Percentiles rank a stretch among this genome's conserved stretches.
These are phyloP conservation scores for Physcomitrellopsis africana DNA, from an alignment of 225 moss, liverwort and hornwort species.

Conservation along the genomic window DNA sequence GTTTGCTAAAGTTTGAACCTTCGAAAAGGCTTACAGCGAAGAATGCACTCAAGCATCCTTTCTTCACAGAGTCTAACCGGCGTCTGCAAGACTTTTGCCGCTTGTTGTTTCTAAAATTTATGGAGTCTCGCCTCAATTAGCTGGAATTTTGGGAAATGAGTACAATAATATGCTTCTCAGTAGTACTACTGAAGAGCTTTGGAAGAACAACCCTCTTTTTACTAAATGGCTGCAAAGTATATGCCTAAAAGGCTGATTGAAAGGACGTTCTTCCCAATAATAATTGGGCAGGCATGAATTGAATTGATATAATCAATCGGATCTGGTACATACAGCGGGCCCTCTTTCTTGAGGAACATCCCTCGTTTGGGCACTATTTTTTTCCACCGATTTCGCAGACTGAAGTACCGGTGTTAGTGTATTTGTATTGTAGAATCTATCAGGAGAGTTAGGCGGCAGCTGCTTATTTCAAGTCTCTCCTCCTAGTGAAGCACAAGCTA, in stretches of 20 bases:
- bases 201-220: slow-evolving; percentile 31
- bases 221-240: slow-evolving; percentile 34
- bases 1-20: slow-evolving; percentile 94
- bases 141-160: slow-evolving; percentile 31
- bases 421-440: slow-evolving; percentile 41
- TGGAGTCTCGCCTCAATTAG: background rate
- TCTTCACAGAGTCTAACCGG: slow-evolving; percentile 82
- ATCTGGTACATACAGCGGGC: slow-evolving; percentile 18
- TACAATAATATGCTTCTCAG: slow-evolving; percentile 42
- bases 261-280: slow-evolving; percentile 25
- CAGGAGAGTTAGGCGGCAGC: slow-evolving; percentile 14
- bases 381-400: slow-evolving; percentile 41
- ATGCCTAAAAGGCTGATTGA: slow-evolving; percentile 34
- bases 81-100: slow-evolving; percentile 43
- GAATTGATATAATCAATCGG: slow-evolving; percentile 29
- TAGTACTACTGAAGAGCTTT: slow-evolving; percentile 30
- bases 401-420: slow-evolving; percentile 47
- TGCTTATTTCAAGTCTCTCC: too few species aligned
- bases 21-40: slow-evolving; percentile 90
- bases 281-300: slow-evolving; percentile 31
- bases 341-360: slow-evolving; percentile 7
- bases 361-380: slow-evolving; percentile 31
- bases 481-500: too few species aligned
- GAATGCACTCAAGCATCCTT: slow-evolving; percentile 94
- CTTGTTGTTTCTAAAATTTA: slow-evolving; percentile 25